Conservation (phyloP, 2,329 filamentous ascomycete genomes). For the Fusarium equiseti region DNA sequence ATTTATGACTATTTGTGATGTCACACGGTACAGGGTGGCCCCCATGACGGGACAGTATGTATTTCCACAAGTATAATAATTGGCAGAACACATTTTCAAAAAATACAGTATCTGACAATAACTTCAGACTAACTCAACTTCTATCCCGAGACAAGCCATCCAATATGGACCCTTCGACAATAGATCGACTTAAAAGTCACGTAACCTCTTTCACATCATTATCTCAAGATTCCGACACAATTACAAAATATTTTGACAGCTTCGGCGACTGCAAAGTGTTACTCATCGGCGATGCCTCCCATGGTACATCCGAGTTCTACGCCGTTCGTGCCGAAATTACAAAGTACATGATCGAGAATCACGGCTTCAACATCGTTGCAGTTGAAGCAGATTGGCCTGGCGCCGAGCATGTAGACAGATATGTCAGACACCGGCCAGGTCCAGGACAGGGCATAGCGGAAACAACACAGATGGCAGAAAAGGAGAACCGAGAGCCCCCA, state of each 20-base stretch:
- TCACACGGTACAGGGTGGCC: constrained; percentile 7
- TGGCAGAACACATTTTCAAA: background rate
- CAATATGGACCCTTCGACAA: constrained; percentile 10
- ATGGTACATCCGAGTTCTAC: constrained; percentile 32
- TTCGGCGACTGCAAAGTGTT: constrained; percentile 29
- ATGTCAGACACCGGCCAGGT: constrained; percentile 19
- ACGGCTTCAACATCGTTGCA: constrained; percentile 32
- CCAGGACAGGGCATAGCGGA: constrained; percentile 19
- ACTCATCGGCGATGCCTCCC: constrained; percentile 27
- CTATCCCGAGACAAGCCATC: background rate
- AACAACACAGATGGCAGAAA: constrained; percentile 16
- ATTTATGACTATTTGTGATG: constrained; percentile 3
- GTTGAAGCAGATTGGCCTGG: constrained; percentile 34
- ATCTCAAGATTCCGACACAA: constrained; percentile 4
- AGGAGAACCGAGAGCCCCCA: constrained; percentile 18
- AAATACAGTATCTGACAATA: background rate
- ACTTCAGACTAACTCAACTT: background rate
- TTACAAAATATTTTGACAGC: constrained; percentile 23
- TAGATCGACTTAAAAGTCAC: constrained; percentile 20
- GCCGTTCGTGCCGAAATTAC: constrained; percentile 30
- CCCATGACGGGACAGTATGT: background rate
- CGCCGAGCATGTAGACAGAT: constrained; percentile 28
- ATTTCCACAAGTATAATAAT: background rate
- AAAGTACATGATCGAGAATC: constrained; percentile 33
- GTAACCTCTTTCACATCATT: constrained; percentile 21